A percentile compares a stretch with the other conserved stretches of the same genome.
These are phyloP conservation scores for Sphagnum fallax DNA, from an alignment of 228 moss, liverwort and hornwort genomes.

Conservation along the genomic window DNA sequence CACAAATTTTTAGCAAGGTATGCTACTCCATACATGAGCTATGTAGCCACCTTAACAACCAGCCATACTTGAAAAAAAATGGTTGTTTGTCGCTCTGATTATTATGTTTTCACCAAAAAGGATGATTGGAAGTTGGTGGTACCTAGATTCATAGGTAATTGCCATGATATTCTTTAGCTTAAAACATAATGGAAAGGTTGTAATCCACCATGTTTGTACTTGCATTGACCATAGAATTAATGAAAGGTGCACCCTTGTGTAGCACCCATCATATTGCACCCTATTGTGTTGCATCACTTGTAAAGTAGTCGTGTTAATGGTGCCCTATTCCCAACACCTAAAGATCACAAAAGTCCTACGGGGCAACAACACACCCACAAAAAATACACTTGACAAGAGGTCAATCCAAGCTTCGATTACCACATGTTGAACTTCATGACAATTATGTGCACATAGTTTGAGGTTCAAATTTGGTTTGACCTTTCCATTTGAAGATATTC, in stretches of 20 bases:
- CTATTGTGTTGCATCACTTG: constrained; percentile 42
- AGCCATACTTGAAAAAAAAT: too few relatives aligned
- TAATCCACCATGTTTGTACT: constrained; percentile 60
- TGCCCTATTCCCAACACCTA: constrained; percentile 62
- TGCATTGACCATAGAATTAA: constrained; percentile 56
- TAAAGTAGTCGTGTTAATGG: constrained; percentile 34
- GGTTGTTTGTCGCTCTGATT: too few relatives aligned
- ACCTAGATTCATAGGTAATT: constrained; percentile 69
- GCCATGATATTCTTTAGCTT: constrained; percentile 35
- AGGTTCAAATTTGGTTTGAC: too few relatives aligned
- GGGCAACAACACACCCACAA: not conserved
- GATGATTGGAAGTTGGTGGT: not conserved
- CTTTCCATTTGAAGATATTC: too few relatives aligned
- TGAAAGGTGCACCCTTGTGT: constrained; percentile 51
- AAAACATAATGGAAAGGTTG: constrained; percentile 51
- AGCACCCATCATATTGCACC: constrained; percentile 36
- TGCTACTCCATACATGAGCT: too few relatives aligned
- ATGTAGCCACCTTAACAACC: too few relatives aligned
- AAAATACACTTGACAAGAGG: too few relatives aligned
- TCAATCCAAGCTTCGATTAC: too few relatives aligned
- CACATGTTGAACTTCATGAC: too few relatives aligned
- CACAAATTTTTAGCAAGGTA: too few relatives aligned
- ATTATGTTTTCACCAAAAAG: too few relatives aligned
- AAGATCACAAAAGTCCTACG: constrained; percentile 43
- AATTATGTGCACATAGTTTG: too few relatives aligned